Evolutionary conservation across 2,329 filamentous ascomycete genomes (phyloP).

Genomic region (Aspergillus sp.): DNA sequence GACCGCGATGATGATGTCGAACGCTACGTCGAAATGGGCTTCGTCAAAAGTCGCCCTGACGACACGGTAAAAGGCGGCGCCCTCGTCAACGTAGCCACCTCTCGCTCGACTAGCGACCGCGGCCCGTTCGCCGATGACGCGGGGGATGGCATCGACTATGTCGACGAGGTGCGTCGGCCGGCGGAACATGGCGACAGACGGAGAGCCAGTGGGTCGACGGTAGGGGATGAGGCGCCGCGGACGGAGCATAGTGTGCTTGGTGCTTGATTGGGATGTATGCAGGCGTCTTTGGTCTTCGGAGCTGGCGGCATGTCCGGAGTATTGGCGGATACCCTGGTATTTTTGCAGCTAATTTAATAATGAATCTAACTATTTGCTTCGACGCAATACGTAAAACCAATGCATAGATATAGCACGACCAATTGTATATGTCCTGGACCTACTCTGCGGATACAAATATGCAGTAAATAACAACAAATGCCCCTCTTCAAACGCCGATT

Average conservation of each 20-base stretch:
- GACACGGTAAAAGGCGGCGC: background rate
- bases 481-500: too few relatives aligned
- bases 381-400: too few relatives aligned
- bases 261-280: slow-evolving; percentile 1
- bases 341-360: too few relatives aligned
- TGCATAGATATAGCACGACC: too few relatives aligned
- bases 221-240: background rate
- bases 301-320: background rate
- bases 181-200: background rate
- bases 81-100: background rate
- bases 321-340: too few relatives aligned
- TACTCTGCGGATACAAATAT: too few relatives aligned
- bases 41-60: background rate
- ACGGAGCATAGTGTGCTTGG: background rate
- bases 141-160: background rate
- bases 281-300: background rate
- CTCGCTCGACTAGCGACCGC: background rate
- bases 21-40: background rate
- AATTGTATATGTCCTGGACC: too few relatives aligned
- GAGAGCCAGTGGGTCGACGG: background rate
- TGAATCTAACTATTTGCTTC: too few relatives aligned
- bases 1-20: background rate
- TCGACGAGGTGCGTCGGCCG: background rate
- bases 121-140: background rate
- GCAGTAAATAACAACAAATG: too few relatives aligned